Evolutionary conservation across 495 filamentous ascomycete genomes (phyloP).

Genomic region (Aspergillus leporis): DNA sequence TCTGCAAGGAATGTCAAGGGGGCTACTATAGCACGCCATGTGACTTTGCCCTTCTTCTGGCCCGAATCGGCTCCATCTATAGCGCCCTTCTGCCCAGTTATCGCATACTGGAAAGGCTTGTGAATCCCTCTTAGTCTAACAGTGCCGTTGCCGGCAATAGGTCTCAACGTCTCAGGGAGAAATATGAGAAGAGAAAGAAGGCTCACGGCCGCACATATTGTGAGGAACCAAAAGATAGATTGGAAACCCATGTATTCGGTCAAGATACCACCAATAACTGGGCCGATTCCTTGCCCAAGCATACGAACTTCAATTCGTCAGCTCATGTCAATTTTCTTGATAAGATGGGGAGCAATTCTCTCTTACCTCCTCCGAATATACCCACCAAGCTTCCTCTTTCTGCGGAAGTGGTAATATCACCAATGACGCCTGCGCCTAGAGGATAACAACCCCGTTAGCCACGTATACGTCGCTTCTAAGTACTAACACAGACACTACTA

Average conservation of each 20-base stretch:
- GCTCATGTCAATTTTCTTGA: not conserved
- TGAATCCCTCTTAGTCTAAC: constrained; percentile 35
- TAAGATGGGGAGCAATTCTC: not conserved
- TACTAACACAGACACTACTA: constrained; percentile 11
- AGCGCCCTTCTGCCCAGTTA: constrained; percentile 16
- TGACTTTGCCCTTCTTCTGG: constrained; percentile 33
- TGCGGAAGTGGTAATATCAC: constrained; percentile 39
- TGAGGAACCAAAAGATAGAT: constrained; percentile 73
- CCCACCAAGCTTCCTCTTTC: constrained; percentile 43
- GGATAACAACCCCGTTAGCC: not conserved
- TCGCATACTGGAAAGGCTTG: constrained; percentile 41
- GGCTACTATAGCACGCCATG: constrained; percentile 35
- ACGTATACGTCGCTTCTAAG: not conserved
- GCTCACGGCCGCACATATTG: constrained; percentile 54
- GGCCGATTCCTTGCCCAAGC: constrained; percentile 58
- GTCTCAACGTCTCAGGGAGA: constrained; percentile 70
- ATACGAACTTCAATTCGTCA: constrained; percentile 29
- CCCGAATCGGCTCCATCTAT: constrained; percentile 20
- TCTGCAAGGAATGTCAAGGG: constrained; percentile 43
- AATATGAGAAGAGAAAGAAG: constrained; percentile 53
- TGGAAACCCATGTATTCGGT: constrained; percentile 66
- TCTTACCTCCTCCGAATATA: constrained; percentile 40
- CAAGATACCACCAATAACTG: constrained; percentile 66
- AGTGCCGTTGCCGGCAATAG: constrained; percentile 70
- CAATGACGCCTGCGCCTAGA: constrained; percentile 40